Evolutionary conservation across 805 yeast genomes (phyloP).

Genomic region (Lipomyces sp.): DNA sequence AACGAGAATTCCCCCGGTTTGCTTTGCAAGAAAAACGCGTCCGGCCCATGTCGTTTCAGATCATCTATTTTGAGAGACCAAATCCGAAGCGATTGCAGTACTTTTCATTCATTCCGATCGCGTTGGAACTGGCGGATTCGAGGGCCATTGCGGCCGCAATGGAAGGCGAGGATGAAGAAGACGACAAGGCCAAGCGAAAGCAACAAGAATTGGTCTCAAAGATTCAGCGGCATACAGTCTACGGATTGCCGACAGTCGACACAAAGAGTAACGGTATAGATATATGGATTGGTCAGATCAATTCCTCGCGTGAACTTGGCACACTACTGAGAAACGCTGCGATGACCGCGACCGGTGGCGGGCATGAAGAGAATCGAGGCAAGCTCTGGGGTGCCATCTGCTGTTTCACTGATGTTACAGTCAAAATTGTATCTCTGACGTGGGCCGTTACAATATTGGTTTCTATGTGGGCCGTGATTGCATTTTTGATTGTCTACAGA

Average conservation of each 20-base stretch:
- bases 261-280: slow-evolving; percentile 13
- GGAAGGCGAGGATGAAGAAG: slow-evolving; percentile 33
- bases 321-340: slow-evolving; percentile 24
- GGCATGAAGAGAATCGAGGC: not conserved
- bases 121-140: slow-evolving; percentile 49
- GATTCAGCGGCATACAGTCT: slow-evolving; percentile 28
- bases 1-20: slow-evolving; percentile 1
- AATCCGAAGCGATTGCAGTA: slow-evolving; percentile 67
- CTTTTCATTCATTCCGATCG: slow-evolving; percentile 69
- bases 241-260: slow-evolving; percentile 15
- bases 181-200: slow-evolving; percentile 20
- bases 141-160: slow-evolving; percentile 14
- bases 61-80: slow-evolving; percentile 69
- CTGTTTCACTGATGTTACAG: not conserved
- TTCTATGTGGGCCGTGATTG: slow-evolving; percentile 26
- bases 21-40: not conserved
- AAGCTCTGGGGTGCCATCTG: not conserved
- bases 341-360: not conserved
- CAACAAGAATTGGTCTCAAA: slow-evolving; percentile 25
- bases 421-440: slow-evolving; percentile 7
- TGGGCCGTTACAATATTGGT: slow-evolving; percentile 4
- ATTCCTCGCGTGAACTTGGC: slow-evolving; percentile 39
- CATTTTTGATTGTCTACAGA: slow-evolving; percentile 32
- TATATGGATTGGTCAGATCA: slow-evolving; percentile 38
- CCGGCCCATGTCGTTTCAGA: slow-evolving; percentile 20